A percentile compares a stretch with the other conserved stretches of the same genome.
These are phyloP conservation scores for Favolaschia claudopus DNA, from an alignment of 768 basidiomycete species.

Conservation along the genomic window DNA sequence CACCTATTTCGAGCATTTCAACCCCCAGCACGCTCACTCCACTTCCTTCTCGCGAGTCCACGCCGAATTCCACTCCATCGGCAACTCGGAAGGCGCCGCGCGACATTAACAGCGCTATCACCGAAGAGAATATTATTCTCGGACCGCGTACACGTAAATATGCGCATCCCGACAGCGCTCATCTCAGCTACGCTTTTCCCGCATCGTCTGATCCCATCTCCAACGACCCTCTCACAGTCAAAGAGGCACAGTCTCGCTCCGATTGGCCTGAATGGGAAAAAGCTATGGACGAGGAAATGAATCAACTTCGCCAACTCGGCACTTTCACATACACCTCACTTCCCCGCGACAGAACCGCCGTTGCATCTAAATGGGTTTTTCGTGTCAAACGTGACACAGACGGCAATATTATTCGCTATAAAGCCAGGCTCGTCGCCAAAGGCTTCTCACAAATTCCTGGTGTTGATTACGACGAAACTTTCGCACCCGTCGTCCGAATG, in stretches of 20 bases:
- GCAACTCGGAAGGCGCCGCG: neutral
- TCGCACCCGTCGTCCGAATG: conserved; percentile 20
- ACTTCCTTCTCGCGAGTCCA: neutral
- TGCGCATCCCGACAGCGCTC: neutral
- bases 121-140: conserved; percentile 3
- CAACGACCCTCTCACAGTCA: conserved; percentile 9
- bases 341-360: conserved; percentile 19
- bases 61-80: neutral
- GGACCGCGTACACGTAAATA: conserved; percentile 29
- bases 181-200: conserved; percentile 22
- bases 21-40: neutral
- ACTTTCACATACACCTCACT: conserved; percentile 27
- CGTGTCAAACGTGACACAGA: conserved; percentile 36
- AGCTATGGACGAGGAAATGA: conserved; percentile 23
- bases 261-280: conserved; percentile 24
- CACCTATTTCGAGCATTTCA: neutral
- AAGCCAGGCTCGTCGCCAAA: conserved; percentile 30
- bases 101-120: conserved; percentile 9
- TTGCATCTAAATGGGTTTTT: conserved; percentile 36
- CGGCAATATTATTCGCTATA: conserved; percentile 37
- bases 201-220: neutral
- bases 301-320: conserved; percentile 19
- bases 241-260: conserved; percentile 29
- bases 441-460: conserved; percentile 41
- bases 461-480: conserved; percentile 34